A percentile compares a stretch with the other conserved stretches of the same genome.
Conservation (phyloP, 2,329 filamentous ascomycete species). For the Talaromyces sp. region DNA sequence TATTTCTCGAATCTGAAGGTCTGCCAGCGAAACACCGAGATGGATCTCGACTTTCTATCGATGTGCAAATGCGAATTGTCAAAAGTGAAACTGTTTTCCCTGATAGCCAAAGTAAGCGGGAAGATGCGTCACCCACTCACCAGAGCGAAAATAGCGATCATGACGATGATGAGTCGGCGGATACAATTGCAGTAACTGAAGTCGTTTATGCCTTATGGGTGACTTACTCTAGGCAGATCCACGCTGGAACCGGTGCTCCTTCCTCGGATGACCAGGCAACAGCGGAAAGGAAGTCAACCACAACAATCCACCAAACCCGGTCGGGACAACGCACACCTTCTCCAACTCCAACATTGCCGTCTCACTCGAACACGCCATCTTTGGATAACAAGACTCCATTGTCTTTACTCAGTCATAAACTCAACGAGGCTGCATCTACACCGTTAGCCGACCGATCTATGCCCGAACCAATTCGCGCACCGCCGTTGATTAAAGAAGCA, state of each 20-base stretch:
- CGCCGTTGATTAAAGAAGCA: constrained; percentile 31
- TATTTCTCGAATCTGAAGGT: constrained; percentile 81
- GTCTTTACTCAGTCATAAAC: constrained; percentile 52
- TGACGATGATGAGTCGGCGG: constrained; percentile 30
- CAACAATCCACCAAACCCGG: constrained; percentile 69
- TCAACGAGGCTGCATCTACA: constrained; percentile 51
- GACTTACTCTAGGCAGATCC: constrained; percentile 90
- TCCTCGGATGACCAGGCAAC: constrained; percentile 56
- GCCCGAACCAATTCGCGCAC: constrained; percentile 36
- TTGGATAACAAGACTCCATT: constrained; percentile 41
- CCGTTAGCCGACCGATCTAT: constrained; percentile 44
- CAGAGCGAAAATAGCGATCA: constrained; percentile 23
- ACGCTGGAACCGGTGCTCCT: constrained; percentile 67
- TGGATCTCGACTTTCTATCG: constrained; percentile 86
- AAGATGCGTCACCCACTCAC: constrained; percentile 49
- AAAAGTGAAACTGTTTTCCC: constrained; percentile 73
- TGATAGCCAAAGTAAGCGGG: constrained; percentile 62
- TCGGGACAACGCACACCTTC: constrained; percentile 64
- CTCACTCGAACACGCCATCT: constrained; percentile 28
- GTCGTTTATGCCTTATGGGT: constrained; percentile 96
- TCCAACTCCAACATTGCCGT: constrained; percentile 28
- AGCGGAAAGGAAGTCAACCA: constrained; percentile 65
- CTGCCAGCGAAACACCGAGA: constrained; percentile 84
- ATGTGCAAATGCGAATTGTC: constrained; percentile 94
- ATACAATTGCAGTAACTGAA: constrained; percentile 60